Evolutionary conservation across 2,329 filamentous ascomycete genomes (phyloP).

Genomic region (Colletotrichum trifolii): DNA sequence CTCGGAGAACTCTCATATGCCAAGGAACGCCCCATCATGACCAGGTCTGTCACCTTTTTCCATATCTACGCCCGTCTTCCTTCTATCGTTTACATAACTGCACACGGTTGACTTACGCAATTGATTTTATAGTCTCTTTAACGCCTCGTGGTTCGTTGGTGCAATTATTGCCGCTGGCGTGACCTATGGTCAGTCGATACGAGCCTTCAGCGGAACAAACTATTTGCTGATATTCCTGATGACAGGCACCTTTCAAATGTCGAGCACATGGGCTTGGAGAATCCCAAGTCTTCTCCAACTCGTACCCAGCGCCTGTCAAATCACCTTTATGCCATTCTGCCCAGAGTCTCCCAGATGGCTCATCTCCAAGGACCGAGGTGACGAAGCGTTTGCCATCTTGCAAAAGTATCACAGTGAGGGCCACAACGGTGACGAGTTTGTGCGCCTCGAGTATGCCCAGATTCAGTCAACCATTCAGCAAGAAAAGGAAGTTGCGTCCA

Average conservation of each 20-base stretch:
- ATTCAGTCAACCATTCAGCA: slow-evolving; percentile 63
- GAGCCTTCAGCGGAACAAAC: no score
- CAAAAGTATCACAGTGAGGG: slow-evolving; percentile 63
- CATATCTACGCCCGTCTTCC: rapidly evolving
- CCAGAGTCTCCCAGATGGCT: slow-evolving; percentile 50
- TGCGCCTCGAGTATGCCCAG: slow-evolving; percentile 66
- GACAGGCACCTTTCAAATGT: slow-evolving; percentile 23
- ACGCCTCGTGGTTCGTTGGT: slow-evolving; percentile 45
- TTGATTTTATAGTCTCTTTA: slow-evolving; percentile 49
- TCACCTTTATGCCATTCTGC: slow-evolving; percentile 48
- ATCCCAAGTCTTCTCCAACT: slow-evolving; percentile 31
- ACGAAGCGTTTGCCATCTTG: slow-evolving; percentile 47
- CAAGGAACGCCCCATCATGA: slow-evolving; percentile 63
- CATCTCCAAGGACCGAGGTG: slow-evolving; percentile 44
- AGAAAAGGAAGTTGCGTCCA: slow-evolving; percentile 56
- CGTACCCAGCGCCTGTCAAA: slow-evolving; percentile 40
- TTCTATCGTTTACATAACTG: background rate
- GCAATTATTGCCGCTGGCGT: slow-evolving; percentile 26
- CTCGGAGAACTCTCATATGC: slow-evolving; percentile 65
- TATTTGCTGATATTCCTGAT: background rate
- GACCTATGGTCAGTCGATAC: slow-evolving; percentile 9
- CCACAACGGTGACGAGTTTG: slow-evolving; percentile 58
- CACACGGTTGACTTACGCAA: background rate
- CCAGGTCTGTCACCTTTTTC: slow-evolving; percentile 48
- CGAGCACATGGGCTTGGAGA: slow-evolving; percentile 31